These are phyloP conservation scores for Epichloe baconii DNA, from an alignment of 2,329 filamentous ascomycete species.

Conservation along the genomic window DNA sequence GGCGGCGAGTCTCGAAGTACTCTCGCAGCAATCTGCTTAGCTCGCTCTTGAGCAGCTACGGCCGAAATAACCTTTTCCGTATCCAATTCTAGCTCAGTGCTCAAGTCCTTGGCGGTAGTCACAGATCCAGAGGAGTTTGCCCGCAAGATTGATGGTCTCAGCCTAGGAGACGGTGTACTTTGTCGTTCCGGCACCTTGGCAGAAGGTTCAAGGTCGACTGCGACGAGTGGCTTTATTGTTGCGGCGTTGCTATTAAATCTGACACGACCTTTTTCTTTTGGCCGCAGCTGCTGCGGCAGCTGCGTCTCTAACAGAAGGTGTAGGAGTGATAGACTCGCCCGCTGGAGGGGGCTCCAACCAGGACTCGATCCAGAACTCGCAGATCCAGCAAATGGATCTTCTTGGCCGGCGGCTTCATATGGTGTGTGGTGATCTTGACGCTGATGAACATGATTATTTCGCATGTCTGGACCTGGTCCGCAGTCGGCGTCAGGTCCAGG, in stretches of 20 bases:
- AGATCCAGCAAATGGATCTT: not conserved
- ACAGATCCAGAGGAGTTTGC: constrained; percentile 28
- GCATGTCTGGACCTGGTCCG: not conserved
- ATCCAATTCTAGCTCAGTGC: constrained; percentile 15
- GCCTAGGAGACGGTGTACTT: constrained; percentile 13
- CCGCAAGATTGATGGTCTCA: constrained; percentile 29
- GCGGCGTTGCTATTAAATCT: constrained; percentile 34
- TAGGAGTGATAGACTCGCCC: not conserved
- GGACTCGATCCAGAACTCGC: not conserved
- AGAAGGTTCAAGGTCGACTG: constrained; percentile 6
- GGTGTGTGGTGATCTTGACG: not conserved
- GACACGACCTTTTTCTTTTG: constrained; percentile 35
- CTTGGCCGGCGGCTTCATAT: not conserved
- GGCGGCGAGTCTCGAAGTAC: constrained; percentile 24
- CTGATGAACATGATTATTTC: not conserved
- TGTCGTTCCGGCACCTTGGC: not conserved
- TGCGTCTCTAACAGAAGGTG: not conserved
- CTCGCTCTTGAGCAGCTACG: constrained; percentile 30
- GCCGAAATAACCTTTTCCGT: constrained; percentile 20
- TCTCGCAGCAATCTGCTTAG: constrained; percentile 27
- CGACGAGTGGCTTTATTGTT: constrained; percentile 14
- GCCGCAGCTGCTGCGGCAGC: not conserved
- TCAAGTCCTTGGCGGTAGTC: constrained; percentile 13
- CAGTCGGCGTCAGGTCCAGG: not conserved
- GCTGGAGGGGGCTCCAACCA: not conserved